These are phyloP conservation scores for Amyloporia xantha DNA, from an alignment of 768 basidiomycete genomes.

Conservation along the genomic window DNA sequence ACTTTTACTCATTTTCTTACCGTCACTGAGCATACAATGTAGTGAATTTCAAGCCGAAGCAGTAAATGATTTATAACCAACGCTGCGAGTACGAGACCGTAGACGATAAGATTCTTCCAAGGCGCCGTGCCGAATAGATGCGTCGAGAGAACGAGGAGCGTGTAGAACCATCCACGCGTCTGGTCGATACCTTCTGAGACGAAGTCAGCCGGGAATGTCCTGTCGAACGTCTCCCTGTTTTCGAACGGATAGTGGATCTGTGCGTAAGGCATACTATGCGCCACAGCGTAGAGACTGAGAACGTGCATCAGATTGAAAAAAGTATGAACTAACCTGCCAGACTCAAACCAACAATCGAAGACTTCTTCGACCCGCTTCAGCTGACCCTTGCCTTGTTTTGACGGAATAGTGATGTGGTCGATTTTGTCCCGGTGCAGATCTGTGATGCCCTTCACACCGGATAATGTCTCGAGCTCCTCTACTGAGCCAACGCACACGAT, in stretches of 20 bases:
- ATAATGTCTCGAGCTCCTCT: conserved; percentile 77
- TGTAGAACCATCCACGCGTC: conserved; percentile 99
- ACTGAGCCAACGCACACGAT: conserved; percentile 85
- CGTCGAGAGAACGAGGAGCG: conserved; percentile 90
- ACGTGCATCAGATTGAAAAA: background rate
- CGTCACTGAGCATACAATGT: conserved; percentile 62
- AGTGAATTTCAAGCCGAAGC: no score
- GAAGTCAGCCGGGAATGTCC: conserved; percentile 90
- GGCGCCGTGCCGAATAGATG: conserved; percentile 91
- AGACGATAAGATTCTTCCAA: conserved; percentile 97
- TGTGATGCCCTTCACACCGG: conserved; percentile 76
- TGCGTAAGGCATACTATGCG: conserved; percentile 91
- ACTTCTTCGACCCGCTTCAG: conserved; percentile 94
- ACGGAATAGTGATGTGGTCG: conserved; percentile 95
- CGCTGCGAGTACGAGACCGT: conserved; percentile 93
- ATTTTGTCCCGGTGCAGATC: conserved; percentile 94
- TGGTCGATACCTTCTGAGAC: conserved; percentile 98
- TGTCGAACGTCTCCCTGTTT: conserved; percentile 83
- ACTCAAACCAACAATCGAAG: conserved; percentile 99
- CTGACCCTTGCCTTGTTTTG: conserved; percentile 76
- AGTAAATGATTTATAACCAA: conserved; percentile 42
- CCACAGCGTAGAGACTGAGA: background rate
- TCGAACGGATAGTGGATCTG: conserved; percentile 98
- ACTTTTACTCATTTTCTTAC: conserved; percentile 99
- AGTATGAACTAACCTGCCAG: conserved; percentile 69